These are phyloP conservation scores for Acer campestre DNA, from an alignment of 345 rosid genomes.

Conservation along the genomic window DNA sequence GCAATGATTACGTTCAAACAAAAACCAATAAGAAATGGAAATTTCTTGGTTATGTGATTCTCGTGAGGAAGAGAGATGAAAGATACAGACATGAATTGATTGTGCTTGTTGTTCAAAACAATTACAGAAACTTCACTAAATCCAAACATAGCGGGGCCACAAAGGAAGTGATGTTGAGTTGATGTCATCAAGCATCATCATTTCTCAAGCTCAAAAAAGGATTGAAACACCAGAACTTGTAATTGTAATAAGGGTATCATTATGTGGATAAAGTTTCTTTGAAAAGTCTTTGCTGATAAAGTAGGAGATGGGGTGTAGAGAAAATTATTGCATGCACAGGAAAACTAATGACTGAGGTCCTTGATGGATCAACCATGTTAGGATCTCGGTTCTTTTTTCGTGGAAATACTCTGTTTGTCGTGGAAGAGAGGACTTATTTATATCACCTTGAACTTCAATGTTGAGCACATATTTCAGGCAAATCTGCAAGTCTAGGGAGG, in stretches of 20 bases:
- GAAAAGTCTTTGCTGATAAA: background rate
- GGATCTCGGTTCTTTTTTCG: background rate
- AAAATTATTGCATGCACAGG: too few species aligned
- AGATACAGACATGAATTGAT: too few species aligned
- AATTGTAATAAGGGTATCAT: background rate
- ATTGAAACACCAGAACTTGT: background rate
- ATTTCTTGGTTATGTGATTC: too few species aligned
- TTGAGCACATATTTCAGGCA: background rate
- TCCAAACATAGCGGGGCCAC: background rate
- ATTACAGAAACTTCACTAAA: background rate
- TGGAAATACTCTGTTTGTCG: background rate
- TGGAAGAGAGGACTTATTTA: background rate
- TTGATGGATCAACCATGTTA: background rate
- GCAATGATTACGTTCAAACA: background rate
- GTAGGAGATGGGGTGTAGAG: background rate
- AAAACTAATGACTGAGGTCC: background rate
- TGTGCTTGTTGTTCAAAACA: too few species aligned
- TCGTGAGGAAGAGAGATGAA: too few species aligned
- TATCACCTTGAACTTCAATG: background rate
- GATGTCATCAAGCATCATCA: background rate
- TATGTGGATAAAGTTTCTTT: background rate
- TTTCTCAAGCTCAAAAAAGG: background rate
- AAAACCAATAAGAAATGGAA: too few species aligned
- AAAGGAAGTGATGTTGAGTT: constrained; percentile 5
- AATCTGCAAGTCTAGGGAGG: background rate